Evolutionary conservation across 441 rosid species (phyloP).

Genomic region (Aleurites moluccanus): DNA sequence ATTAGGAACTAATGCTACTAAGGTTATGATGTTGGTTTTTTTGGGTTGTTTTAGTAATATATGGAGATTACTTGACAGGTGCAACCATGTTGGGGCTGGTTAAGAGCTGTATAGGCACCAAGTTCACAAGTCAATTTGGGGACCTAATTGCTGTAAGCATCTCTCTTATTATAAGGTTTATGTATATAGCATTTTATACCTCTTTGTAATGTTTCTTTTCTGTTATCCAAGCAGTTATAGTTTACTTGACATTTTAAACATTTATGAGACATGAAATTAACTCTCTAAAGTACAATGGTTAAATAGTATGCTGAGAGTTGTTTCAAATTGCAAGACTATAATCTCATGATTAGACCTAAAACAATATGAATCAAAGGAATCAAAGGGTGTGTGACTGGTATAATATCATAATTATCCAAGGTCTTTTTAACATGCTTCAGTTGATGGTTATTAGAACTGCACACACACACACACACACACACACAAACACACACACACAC

Average conservation of each 20-base stretch:
- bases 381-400: background rate
- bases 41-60: background rate
- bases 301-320: background rate
- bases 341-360: background rate
- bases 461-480: background rate
- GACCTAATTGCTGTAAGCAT: constrained; percentile 85
- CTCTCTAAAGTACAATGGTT: too few relatives aligned
- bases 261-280: background rate
- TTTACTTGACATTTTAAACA: too few relatives aligned
- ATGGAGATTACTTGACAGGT: constrained; percentile 46
- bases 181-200: background rate
- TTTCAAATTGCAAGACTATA: background rate
- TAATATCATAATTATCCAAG: background rate
- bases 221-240: background rate
- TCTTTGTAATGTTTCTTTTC: background rate
- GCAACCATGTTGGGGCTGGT: constrained; percentile 67
- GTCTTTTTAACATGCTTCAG: background rate
- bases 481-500: background rate
- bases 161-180: background rate
- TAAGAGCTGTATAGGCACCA: constrained; percentile 92
- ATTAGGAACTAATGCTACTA: background rate
- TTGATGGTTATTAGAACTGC: background rate
- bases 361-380: background rate
- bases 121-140: constrained; percentile 97
- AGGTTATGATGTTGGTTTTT: background rate